Evolutionary conservation across 2,329 filamentous ascomycete species (phyloP).

Genomic region (Penicillium nordicum): DNA sequence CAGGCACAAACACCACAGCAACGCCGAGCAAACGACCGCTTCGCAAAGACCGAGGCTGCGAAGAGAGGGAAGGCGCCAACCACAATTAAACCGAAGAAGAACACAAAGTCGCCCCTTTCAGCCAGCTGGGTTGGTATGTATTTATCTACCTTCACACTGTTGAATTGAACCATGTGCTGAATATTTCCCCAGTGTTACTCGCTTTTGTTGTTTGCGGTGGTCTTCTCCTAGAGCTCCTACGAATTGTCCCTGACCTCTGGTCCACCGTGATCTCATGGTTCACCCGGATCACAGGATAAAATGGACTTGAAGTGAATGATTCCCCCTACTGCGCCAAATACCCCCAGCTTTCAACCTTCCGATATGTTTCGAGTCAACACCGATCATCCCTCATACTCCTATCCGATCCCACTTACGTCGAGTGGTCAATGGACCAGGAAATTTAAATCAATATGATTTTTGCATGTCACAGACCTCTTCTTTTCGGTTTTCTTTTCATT

Average conservation of each 20-base stretch:
- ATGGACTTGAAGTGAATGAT: neutral
- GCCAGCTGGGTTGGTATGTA: conserved; percentile 59
- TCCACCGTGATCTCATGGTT: conserved; percentile 30
- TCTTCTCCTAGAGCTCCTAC: conserved; percentile 56
- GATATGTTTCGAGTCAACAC: neutral
- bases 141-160: neutral
- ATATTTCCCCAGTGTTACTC: conserved; percentile 50
- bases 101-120: conserved; percentile 53
- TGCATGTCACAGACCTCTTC: neutral
- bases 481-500: neutral
- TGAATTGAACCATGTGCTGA: conserved; percentile 11
- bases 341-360: conserved; percentile 6
- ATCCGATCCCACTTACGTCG: neutral
- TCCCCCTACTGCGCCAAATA: conserved; percentile 12
- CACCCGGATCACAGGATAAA: conserved; percentile 22
- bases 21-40: conserved; percentile 61
- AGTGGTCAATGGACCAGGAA: neutral
- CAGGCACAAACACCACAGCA: conserved; percentile 65
- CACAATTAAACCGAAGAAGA: conserved; percentile 47
- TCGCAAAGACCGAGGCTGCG: conserved; percentile 56
- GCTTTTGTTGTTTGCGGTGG: conserved; percentile 63
- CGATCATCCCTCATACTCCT: neutral
- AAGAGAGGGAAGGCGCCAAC: conserved; percentile 57
- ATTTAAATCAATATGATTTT: neutral
- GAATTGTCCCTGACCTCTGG: conserved; percentile 44